These are phyloP conservation scores for Eucalyptus guilfoylei DNA, from an alignment of 345 rosid genomes.

Conservation along the genomic window DNA sequence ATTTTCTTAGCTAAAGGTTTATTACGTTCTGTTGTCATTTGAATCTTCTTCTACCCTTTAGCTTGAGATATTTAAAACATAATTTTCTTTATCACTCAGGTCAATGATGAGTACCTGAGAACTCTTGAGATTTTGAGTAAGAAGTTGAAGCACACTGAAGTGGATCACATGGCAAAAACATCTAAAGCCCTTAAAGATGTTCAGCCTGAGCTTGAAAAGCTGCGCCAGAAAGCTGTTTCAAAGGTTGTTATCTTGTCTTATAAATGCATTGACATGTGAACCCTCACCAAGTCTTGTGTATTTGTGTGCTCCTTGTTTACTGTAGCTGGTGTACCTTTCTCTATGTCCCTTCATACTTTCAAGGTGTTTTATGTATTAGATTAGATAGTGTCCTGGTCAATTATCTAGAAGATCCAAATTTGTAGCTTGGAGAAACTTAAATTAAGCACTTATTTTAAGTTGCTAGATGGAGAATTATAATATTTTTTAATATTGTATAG, in stretches of 20 bases:
- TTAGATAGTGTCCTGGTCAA: neutral
- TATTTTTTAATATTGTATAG: neutral
- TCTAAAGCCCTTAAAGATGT: constrained; percentile 95
- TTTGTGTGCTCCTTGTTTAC: neutral
- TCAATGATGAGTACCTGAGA: constrained; percentile 85
- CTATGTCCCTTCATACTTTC: neutral
- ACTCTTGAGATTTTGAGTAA: constrained; percentile 84
- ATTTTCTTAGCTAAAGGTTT: neutral
- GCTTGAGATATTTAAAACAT: neutral
- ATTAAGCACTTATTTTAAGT: neutral
- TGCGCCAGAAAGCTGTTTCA: constrained; percentile 88
- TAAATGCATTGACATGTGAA: neutral
- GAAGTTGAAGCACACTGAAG: constrained; percentile 81
- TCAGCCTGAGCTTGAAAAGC: constrained; percentile 95
- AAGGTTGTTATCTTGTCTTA: constrained; percentile 37
- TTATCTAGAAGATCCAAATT: neutral
- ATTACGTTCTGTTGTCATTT: neutral
- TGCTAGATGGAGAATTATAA: neutral
- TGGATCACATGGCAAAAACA: constrained; percentile 61
- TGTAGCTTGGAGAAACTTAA: neutral
- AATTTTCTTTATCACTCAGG: constrained; percentile 34
- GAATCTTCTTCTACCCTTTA: constrained; percentile 1
- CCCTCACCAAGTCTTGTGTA: neutral
- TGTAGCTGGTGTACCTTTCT: neutral
- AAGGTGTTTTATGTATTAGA: neutral